A percentile compares a stretch with the other conserved stretches of the same genome.
Evolutionary conservation across 345 rosid species (phyloP).

Genomic region (Eutrema heterophyllum): DNA sequence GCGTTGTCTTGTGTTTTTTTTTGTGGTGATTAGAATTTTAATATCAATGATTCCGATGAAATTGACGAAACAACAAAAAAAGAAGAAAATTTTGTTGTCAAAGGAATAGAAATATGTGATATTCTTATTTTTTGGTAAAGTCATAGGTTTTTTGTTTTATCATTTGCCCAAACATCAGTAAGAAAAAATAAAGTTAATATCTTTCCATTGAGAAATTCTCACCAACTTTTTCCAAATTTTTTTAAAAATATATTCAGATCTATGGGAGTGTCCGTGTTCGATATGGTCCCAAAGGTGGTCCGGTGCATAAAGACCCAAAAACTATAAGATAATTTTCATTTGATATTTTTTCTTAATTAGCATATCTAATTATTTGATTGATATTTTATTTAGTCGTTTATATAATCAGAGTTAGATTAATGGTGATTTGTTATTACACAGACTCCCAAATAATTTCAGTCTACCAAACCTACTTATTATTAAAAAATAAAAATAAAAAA

Average conservation of each 20-base stretch:
- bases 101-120: neutral
- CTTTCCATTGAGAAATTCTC: neutral
- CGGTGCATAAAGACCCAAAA: neutral
- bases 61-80: neutral
- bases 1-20: neutral
- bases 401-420: too few species aligned
- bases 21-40: neutral
- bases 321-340: too few species aligned
- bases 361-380: neutral
- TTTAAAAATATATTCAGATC: neutral
- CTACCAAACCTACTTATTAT: slow-evolving; percentile 1
- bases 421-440: neutral
- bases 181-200: neutral
- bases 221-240: neutral
- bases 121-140: neutral
- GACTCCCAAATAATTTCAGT: neutral
- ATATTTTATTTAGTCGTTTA: neutral
- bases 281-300: slow-evolving; percentile 6
- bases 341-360: neutral
- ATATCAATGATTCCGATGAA: slow-evolving; percentile 1
- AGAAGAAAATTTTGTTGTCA: neutral
- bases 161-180: neutral
- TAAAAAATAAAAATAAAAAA: too few species aligned
- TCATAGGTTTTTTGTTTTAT: neutral
- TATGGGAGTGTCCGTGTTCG: neutral